A percentile compares a stretch with the other conserved stretches of the same genome.
Conservation (phyloP, 352 stramenopile species). For the Pilasporangium apinafurcum region DNA sequence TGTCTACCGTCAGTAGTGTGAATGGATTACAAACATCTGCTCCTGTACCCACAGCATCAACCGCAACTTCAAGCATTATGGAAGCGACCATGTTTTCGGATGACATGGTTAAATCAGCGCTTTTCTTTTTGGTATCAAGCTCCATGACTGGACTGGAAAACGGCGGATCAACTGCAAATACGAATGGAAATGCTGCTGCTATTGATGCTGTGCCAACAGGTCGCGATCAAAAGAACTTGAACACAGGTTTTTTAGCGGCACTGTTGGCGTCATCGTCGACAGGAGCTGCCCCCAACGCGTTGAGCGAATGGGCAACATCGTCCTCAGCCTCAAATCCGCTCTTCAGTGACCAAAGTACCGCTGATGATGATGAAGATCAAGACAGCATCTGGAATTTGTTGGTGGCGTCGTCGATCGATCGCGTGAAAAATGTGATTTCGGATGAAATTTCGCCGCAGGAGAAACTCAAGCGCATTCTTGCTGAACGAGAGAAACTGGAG, state of each 20-base stretch:
- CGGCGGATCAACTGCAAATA: not conserved
- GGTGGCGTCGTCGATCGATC: slow-evolving; percentile 62
- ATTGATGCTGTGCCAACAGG: slow-evolving; percentile 1
- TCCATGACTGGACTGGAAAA: slow-evolving; percentile 36
- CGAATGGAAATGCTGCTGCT: not conserved
- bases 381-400: slow-evolving; percentile 72
- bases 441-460: slow-evolving; percentile 38
- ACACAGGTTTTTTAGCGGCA: slow-evolving; percentile 31
- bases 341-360: slow-evolving; percentile 39
- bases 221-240: slow-evolving; percentile 7
- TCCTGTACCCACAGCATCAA: not conserved
- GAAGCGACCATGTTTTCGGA: slow-evolving; percentile 39
- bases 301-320: not conserved
- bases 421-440: slow-evolving; percentile 42
- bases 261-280: slow-evolving; percentile 50
- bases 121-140: slow-evolving; percentile 57
- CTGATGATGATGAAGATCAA: slow-evolving; percentile 38
- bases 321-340: slow-evolving; percentile 26
- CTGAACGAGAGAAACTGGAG: slow-evolving; percentile 57
- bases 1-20: no score
- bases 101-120: slow-evolving; percentile 48
- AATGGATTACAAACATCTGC: no score
- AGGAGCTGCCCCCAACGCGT: slow-evolving; percentile 10
- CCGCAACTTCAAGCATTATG: not conserved
- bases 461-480: slow-evolving; percentile 47